Evolutionary conservation across 345 rosid genomes (phyloP), one percentile per base, ranked within the genome.

Genomic region (Clausena lansium): DNA sequence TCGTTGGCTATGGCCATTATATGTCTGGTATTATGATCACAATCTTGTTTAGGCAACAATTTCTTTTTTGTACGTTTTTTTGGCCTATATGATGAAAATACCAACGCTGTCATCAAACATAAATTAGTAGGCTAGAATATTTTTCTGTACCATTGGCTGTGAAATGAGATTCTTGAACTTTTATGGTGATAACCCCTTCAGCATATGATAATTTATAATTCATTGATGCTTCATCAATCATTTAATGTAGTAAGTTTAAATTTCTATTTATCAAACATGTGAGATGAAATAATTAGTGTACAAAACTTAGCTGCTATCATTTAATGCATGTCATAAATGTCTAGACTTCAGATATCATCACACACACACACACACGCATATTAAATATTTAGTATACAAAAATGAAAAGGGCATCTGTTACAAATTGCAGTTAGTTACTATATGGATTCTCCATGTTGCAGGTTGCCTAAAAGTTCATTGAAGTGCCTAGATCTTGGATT

Each of bases 381-480:
- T 50, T 50, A 5, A 52, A 1, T 52, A 52, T 15, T 52, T 52
- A 25, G 19, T 25, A 13, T 19, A 24, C 35, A 15, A 11, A 58
- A 59, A 38, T 24, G 4, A 8, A 58, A 59, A 13, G 14, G 66
- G 41, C 14, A 14, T 61, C 9, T 22, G 0, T 22, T 36, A 63
- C 36, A 20, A 20, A 20, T 20, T 35, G 36, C 45, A 65, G 47
- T 65, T 20, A 63, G 7, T 63, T 32, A 63, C 39, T 63, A 7
- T 11, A 36, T 20, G 70, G 47, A 9, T 35, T 35, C 27, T n/a
- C 47, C 9, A 35, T 82, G 36, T 15, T 52, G 47, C 84, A 77
- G 87, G 82, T 33, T 77, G 60, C 30, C 70, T 20, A 35, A 76
- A 61, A 62, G 66, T 50, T 57, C 68, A 6, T 33, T n/a, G 38